Conservation (phyloP, 352 stramenopile species). For the Phytophthora pinifolia region DNA sequence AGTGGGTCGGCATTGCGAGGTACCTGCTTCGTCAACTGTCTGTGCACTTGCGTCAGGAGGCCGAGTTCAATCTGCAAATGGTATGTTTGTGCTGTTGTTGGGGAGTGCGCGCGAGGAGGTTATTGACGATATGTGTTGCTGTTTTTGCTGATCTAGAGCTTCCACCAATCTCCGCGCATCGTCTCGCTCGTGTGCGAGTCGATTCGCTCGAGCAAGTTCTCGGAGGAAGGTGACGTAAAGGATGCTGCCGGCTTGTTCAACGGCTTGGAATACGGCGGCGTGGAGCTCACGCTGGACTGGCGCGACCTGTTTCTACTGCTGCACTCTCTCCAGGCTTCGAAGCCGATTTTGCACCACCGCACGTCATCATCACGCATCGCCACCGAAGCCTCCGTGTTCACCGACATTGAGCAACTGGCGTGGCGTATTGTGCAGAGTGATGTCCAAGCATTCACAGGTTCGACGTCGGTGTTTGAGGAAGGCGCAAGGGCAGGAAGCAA, state of each 20-base stretch:
- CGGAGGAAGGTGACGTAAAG: slow-evolving; percentile 5
- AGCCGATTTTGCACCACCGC: slow-evolving; percentile 76
- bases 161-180: slow-evolving; percentile 57
- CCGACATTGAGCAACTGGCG: slow-evolving; percentile 46
- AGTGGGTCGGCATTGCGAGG: slow-evolving; percentile 58
- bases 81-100: slow-evolving; percentile 23
- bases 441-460: slow-evolving; percentile 13
- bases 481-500: slow-evolving; percentile 1
- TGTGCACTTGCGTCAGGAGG: slow-evolving; percentile 57
- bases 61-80: slow-evolving; percentile 82
- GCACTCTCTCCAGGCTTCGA: slow-evolving; percentile 73
- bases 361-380: slow-evolving; percentile 51
- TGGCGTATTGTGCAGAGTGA: slow-evolving; percentile 37
- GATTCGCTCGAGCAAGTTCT: slow-evolving; percentile 29
- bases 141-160: slow-evolving; percentile 30
- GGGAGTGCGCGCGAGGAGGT: not conserved
- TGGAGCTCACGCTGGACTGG: slow-evolving; percentile 40
- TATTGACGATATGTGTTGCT: slow-evolving; percentile 4
- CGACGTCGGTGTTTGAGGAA: slow-evolving; percentile 4
- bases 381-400: slow-evolving; percentile 48
- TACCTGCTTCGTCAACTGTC: slow-evolving; percentile 54
- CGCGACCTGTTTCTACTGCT: slow-evolving; percentile 69
- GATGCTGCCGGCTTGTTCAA: slow-evolving; percentile 13
- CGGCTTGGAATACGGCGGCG: not conserved
- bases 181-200: slow-evolving; percentile 53